Base-by-base conservation (phyloP, 176 grass and related monocot species). In the Eleusine indica region DNA sequence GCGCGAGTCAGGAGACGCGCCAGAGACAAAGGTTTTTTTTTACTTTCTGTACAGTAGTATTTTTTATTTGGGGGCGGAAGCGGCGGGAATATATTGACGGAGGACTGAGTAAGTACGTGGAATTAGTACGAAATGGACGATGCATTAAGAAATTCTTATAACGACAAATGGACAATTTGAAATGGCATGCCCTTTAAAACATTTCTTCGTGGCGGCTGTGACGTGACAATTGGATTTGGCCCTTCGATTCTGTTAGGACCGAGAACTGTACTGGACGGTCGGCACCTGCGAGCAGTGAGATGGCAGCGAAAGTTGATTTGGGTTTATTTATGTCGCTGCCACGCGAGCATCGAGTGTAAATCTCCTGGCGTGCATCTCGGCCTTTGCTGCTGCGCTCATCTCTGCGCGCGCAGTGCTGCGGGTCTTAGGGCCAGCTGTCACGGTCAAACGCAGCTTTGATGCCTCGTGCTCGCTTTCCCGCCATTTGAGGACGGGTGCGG, bases 391-490 rank as follows among this genome's bases (percentile, higher is more conserved):
- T 22, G 76, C 52, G 64, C 29, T 53, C 47, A 54, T 80, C 19
- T n/a, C 19, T 69, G 48, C 48, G 48, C 48, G 48, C 12, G 51
- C 51, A 14, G 64, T 16, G 16, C 44, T 40, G 48, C 49, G 52
- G 67, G 72, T 81, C 66, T 30, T 39, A 4, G 37, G 22, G 54
- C 88, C 83, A 78, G 83, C 78, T 78, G 88, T 73, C 10, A 47
- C 6, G 83, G 83, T 90, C 79, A 90, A 90, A 90, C 83, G 0
- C 49, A 18, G 40, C 21, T 57, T 57, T 85, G 38, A 74, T 47
- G 76, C 66, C 43, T 54, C 66, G 74, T 5, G 49, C 19, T 82
- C 15, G 39, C 67, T 82, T 90, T 90, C 88, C 73, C 88, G 83
- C 83, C 88, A 60, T 86, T 60, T 47, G 66, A 47, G 83, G 4